Conservation (phyloP, 2,329 filamentous ascomycete species). For the Biscogniauxia marginata region DNA sequence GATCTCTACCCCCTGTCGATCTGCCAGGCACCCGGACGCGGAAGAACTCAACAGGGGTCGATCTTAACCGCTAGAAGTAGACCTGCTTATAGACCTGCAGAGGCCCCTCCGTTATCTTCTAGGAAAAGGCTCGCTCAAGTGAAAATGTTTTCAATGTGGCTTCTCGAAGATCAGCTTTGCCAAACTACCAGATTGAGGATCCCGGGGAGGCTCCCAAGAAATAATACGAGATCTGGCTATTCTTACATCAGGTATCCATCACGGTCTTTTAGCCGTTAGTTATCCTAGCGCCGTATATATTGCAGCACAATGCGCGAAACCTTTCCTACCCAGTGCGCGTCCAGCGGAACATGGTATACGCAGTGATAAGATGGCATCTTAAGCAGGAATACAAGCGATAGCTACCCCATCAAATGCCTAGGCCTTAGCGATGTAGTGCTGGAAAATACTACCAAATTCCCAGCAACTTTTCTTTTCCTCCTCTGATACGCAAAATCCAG, state of each 20-base stretch:
- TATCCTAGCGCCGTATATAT: neutral
- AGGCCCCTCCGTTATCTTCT: slow-evolving; percentile 20
- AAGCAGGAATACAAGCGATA: neutral
- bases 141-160: neutral
- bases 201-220: neutral
- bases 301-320: neutral
- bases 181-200: neutral
- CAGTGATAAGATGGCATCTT: neutral
- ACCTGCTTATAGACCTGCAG: slow-evolving; percentile 11
- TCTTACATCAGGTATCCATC: neutral
- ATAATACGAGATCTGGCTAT: neutral
- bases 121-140: slow-evolving; percentile 10
- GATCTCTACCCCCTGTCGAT: slow-evolving; percentile 5
- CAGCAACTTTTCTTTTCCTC: neutral
- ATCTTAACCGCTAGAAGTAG: slow-evolving; percentile 22
- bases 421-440: neutral
- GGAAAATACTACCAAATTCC: neutral
- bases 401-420: neutral
- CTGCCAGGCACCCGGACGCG: slow-evolving; percentile 22
- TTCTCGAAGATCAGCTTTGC: neutral
- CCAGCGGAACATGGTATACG: too few relatives aligned
- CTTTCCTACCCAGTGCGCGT: neutral
- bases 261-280: neutral
- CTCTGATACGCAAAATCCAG: neutral
- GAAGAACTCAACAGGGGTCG: slow-evolving; percentile 21